Evolutionary conservation across 2,329 filamentous ascomycete species (phyloP), one percentile per base, ranked within the genome.

Genomic region (Alternaria tenuissima): DNA sequence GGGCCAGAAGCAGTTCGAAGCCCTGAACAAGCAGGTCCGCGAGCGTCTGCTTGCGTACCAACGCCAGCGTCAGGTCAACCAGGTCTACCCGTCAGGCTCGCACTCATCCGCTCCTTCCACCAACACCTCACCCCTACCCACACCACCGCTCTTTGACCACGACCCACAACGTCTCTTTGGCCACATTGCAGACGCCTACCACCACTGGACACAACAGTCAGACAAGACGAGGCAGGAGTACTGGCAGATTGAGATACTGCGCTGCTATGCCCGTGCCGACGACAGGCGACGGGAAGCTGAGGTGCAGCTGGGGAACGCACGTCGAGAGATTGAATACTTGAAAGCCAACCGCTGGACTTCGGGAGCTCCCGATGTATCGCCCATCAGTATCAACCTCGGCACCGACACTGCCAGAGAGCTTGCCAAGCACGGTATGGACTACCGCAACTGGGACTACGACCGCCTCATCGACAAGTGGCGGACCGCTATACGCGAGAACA

Each of bases 171-270:
- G 90, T 66, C 86, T 94, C 32, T 83, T 86, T 41, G 85, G 90
- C 59, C 94, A 98, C 75, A 78, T 97, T 6, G 86, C 91, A n/a
- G 87, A 89, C 14, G 89, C 92, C 0, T 96, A 89, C 75, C 84
- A 86, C 7, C 89, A 92, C 42, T 98, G 94, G 94, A 87, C 87
- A 52, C 82, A 82, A 2, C 81, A 95, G 26, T 79, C 88, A 0
- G 80, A 83, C n/a, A 64, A 76, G 28, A 78, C 81, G 43, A 73
- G 78, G 48, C 75, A 80, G 47, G 77, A 80, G 34, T 76, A 75
- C 30, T 84, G 82, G 82, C 79, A 79, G 55, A 67, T 83, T 32
- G 82, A 84, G 65, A 76, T 81, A 16, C 68, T 83, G 48, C 79
- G 82, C 41, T 79, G 80, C 30, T 82, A 79, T 63, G 76, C 78